Percentiles rank a stretch among this genome's conserved stretches.
Conservation (phyloP, 2,329 filamentous ascomycete genomes). For the Fusarium avenaceum region DNA sequence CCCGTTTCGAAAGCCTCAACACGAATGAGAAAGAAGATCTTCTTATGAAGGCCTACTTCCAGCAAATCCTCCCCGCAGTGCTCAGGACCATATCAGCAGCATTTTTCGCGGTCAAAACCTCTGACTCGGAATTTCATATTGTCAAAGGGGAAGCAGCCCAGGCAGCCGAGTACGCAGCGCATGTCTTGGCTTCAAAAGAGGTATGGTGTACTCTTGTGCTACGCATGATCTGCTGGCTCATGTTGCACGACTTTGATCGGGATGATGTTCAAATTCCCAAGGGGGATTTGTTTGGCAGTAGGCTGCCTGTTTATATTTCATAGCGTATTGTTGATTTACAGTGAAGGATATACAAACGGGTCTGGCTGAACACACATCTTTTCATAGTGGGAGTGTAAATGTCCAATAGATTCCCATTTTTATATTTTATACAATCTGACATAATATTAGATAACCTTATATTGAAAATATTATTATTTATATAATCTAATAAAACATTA, state of each 20-base stretch:
- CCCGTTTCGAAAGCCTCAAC: not conserved
- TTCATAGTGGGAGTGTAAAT: no score
- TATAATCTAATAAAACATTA: no score
- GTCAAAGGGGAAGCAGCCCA: constrained; percentile 3
- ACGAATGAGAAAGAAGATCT: constrained; percentile 7
- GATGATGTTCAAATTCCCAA: constrained; percentile 27
- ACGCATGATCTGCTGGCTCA: constrained; percentile 27
- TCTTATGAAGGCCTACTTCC: constrained; percentile 14
- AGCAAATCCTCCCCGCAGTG: not conserved
- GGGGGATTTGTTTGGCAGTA: constrained; percentile 6
- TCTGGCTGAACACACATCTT: not conserved
- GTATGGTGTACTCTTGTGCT: constrained; percentile 16
- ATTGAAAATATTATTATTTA: no score
- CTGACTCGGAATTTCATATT: constrained; percentile 15
- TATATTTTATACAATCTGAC: no score
- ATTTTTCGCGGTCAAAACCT: constrained; percentile 12
- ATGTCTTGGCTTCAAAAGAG: constrained; percentile 12
- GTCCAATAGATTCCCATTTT: no score
- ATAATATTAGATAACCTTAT: no score
- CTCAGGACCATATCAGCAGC: not conserved
- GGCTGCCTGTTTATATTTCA: constrained; percentile 22
- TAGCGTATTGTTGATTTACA: not conserved
- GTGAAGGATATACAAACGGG: no score
- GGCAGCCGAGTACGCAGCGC: constrained; percentile 6
- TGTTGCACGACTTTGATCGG: constrained; percentile 8